phyloP scores from a whole-genome alignment of 768 basidiomycete genomes.

The Postia placenta region DNA sequence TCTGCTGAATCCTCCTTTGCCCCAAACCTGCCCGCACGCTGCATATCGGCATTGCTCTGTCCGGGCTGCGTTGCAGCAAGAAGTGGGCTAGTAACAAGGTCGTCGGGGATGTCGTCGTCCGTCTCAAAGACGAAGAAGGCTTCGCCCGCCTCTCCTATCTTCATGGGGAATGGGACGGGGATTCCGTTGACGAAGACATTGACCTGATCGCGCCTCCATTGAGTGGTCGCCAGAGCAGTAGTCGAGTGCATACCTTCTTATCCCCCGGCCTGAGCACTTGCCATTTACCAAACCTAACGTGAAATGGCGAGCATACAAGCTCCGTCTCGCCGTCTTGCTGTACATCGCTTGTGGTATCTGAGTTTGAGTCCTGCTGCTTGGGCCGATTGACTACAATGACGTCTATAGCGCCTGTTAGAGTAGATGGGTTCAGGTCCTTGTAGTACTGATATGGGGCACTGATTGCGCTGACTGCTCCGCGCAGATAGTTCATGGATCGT shows the following conservation, averaged over 20 bases:
- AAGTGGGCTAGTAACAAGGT: slow-evolving; percentile 91
- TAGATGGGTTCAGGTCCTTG: slow-evolving; percentile 91
- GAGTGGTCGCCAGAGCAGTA: neutral
- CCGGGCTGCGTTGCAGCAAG: slow-evolving; percentile 54
- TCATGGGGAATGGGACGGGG: slow-evolving; percentile 91
- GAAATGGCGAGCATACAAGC: slow-evolving; percentile 91
- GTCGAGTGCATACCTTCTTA: slow-evolving; percentile 63
- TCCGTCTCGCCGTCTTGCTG: slow-evolving; percentile 49
- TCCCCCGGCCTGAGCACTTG: slow-evolving; percentile 91
- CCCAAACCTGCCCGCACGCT: slow-evolving; percentile 35
- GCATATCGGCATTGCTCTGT: slow-evolving; percentile 22
- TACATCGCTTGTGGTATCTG: slow-evolving; percentile 7
- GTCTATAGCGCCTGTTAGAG: slow-evolving; percentile 97
- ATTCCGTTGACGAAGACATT: slow-evolving; percentile 83
- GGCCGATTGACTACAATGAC: slow-evolving; percentile 89
- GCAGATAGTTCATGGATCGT: slow-evolving; percentile 73
- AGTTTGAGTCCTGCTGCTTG: slow-evolving; percentile 11
- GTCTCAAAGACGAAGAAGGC: slow-evolving; percentile 99
- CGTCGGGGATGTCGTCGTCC: slow-evolving; percentile 87
- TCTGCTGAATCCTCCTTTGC: slow-evolving; percentile 29
- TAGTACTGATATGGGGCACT: slow-evolving; percentile 88
- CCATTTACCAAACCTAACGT: slow-evolving; percentile 96
- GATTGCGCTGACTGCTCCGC: slow-evolving; percentile 80
- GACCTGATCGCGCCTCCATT: slow-evolving; percentile 45
- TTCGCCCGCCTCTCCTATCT: slow-evolving; percentile 97